Percentiles rank a stretch among this genome's conserved stretches.
Conservation (phyloP, 164 flowering plant species). For the Vitis rupestris region DNA sequence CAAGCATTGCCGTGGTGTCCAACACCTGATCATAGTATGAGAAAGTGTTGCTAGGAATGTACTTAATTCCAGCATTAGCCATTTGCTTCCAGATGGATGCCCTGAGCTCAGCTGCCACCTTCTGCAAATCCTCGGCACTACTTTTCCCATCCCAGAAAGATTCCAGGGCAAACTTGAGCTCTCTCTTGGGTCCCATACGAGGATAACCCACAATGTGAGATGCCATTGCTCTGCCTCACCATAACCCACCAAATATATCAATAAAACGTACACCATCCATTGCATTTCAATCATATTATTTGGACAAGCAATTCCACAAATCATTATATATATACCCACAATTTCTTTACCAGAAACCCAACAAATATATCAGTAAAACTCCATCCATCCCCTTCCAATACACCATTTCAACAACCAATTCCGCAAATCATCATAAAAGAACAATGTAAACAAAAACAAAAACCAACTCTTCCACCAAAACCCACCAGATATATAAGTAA, state of each 20-base stretch:
- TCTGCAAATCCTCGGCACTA: slow-evolving; percentile 65
- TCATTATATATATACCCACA: too few species aligned
- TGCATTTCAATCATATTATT: not conserved
- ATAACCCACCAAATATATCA: not conserved
- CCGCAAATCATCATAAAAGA: too few species aligned
- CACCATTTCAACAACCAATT: too few species aligned
- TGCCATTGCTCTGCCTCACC: slow-evolving; percentile 58
- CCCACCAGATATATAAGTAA: too few species aligned
- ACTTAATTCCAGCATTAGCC: slow-evolving; percentile 74
- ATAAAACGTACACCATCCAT: not conserved
- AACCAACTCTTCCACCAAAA: too few species aligned
- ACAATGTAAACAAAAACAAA: too few species aligned
- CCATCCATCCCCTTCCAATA: too few species aligned
- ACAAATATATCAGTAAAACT: too few species aligned
- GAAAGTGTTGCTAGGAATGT: slow-evolving; percentile 85
- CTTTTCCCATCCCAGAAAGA: slow-evolving; percentile 91
- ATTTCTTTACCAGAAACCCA: too few species aligned
- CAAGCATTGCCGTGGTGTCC: slow-evolving; percentile 81
- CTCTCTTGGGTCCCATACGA: slow-evolving; percentile 92
- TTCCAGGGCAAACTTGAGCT: slow-evolving; percentile 86
- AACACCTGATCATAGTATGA: slow-evolving; percentile 81
- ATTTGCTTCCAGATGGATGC: slow-evolving; percentile 82
- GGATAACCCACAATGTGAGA: slow-evolving; percentile 90
- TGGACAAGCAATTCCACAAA: too few species aligned
- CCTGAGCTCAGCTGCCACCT: slow-evolving; percentile 72